Conservation (phyloP, 352 stramenopile genomes). For the Peronospora tabacina region DNA sequence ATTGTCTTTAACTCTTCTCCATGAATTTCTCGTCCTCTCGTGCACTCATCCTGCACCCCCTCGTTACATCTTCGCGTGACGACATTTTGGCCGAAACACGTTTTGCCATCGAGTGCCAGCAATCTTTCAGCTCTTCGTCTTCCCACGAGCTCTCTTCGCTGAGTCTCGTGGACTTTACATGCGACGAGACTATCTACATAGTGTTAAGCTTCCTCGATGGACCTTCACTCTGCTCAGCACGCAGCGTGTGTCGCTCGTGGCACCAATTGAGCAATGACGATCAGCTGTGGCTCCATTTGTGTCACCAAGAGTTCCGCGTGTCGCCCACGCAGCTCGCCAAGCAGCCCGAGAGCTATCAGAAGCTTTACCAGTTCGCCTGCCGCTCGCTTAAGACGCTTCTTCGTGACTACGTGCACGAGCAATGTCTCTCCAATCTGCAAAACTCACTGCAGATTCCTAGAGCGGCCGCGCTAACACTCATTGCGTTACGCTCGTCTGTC, state of each 20-base stretch:
- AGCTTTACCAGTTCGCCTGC: constrained; percentile 69
- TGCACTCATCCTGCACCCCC: constrained; percentile 63
- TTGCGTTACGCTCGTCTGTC: constrained; percentile 23
- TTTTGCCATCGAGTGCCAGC: constrained; percentile 31
- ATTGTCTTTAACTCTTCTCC: neutral
- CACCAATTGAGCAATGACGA: constrained; percentile 46
- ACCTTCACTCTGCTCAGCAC: constrained; percentile 45
- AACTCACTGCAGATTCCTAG: constrained; percentile 60
- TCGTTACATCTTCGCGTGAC: constrained; percentile 35
- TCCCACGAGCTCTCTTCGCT: constrained; percentile 10
- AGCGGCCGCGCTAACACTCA: constrained; percentile 52
- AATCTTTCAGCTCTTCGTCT: constrained; percentile 20
- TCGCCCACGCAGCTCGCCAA: constrained; percentile 56
- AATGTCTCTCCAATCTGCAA: constrained; percentile 65
- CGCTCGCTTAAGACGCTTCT: constrained; percentile 65
- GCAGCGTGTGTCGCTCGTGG: constrained; percentile 56
- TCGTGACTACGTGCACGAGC: constrained; percentile 74
- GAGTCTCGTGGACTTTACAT: constrained; percentile 59
- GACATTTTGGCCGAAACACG: constrained; percentile 29
- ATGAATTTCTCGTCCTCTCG: constrained; percentile 19
- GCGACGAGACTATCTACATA: constrained; percentile 57
- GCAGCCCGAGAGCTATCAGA: constrained; percentile 54
- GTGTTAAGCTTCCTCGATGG: constrained; percentile 71
- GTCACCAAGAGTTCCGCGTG: constrained; percentile 62
- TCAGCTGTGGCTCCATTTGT: constrained; percentile 58